Conservation (phyloP, 2,329 filamentous ascomycete species). For the Raffaelea deltoideospora region DNA sequence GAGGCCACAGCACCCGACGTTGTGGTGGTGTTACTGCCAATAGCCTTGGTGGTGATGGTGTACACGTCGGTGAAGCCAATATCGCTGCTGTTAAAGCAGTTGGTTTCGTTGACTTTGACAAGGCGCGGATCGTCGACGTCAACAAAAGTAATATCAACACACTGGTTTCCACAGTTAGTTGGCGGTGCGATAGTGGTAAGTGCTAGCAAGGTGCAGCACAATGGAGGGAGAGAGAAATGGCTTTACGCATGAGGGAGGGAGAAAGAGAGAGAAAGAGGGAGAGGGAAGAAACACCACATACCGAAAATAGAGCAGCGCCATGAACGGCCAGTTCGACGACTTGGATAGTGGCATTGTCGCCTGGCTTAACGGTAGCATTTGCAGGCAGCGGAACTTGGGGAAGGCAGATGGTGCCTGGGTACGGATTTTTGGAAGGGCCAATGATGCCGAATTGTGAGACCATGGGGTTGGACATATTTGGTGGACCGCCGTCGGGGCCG, state of each 20-base stretch:
- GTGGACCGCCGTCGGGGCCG: conserved; percentile 47
- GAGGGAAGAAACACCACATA: conserved; percentile 25
- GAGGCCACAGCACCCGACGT: conserved; percentile 15
- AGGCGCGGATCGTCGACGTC: conserved; percentile 56
- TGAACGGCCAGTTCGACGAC: conserved; percentile 71
- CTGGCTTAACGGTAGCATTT: conserved; percentile 54
- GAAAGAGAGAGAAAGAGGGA: not conserved
- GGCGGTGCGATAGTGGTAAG: too few relatives aligned
- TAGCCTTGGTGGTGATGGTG: conserved; percentile 39
- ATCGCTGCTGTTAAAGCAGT: conserved; percentile 78
- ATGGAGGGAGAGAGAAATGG: not conserved
- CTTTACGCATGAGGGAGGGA: too few relatives aligned
- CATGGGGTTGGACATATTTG: conserved; percentile 80
- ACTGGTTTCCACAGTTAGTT: too few relatives aligned
- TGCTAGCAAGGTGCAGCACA: not conserved
- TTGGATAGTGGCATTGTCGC: conserved; percentile 87
- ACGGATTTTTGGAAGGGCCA: conserved; percentile 71
- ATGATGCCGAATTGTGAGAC: conserved; percentile 66
- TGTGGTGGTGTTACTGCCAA: conserved; percentile 14
- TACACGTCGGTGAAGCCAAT: conserved; percentile 68
- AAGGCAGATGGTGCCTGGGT: conserved; percentile 75
- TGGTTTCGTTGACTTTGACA: conserved; percentile 56
- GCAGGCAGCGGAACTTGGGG: conserved; percentile 75
- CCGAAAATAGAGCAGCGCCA: conserved; percentile 69
- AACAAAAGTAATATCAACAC: conserved; percentile 86